Conservation (phyloP, 208 protist species). For the Wallacemonas sp. region DNA sequence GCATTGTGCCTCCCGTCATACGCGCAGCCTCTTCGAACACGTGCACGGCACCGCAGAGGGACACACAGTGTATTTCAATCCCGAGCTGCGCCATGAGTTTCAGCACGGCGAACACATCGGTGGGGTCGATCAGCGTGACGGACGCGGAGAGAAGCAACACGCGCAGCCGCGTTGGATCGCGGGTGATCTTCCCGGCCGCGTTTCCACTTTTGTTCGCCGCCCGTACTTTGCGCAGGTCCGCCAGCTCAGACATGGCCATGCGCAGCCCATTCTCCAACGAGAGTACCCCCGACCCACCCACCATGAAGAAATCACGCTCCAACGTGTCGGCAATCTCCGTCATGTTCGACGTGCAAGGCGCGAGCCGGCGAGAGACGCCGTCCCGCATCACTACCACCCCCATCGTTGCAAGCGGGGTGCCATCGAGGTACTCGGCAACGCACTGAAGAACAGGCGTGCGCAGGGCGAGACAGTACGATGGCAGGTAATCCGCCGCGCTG, state of each 20-base stretch:
- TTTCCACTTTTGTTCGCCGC: slow-evolving; percentile 8
- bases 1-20: slow-evolving; percentile 53
- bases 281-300: slow-evolving; percentile 69
- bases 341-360: slow-evolving; percentile 65
- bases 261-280: slow-evolving; percentile 85
- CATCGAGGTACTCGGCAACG: slow-evolving; percentile 62
- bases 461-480: slow-evolving; percentile 76
- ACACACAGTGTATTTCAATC: slow-evolving; percentile 65
- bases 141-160: slow-evolving; percentile 71
- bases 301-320: slow-evolving; percentile 78
- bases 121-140: slow-evolving; percentile 79
- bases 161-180: slow-evolving; percentile 37
- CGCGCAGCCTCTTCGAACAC: slow-evolving; percentile 63
- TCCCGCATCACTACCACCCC: slow-evolving; percentile 84
- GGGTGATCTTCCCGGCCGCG: slow-evolving; percentile 7
- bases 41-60: slow-evolving; percentile 79
- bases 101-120: slow-evolving; percentile 73
- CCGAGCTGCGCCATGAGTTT: slow-evolving; percentile 38
- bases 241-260: slow-evolving; percentile 71
- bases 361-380: slow-evolving; percentile 56
- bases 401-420: slow-evolving; percentile 69
- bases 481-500: slow-evolving; percentile 77
- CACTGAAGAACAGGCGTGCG: slow-evolving; percentile 58
- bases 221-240: slow-evolving; percentile 53
- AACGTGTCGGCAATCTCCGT: slow-evolving; percentile 61